A percentile compares a stretch with the other conserved stretches of the same genome.
Conservation (phyloP, 2,329 filamentous ascomycete species). For the Fusarium piperis region DNA sequence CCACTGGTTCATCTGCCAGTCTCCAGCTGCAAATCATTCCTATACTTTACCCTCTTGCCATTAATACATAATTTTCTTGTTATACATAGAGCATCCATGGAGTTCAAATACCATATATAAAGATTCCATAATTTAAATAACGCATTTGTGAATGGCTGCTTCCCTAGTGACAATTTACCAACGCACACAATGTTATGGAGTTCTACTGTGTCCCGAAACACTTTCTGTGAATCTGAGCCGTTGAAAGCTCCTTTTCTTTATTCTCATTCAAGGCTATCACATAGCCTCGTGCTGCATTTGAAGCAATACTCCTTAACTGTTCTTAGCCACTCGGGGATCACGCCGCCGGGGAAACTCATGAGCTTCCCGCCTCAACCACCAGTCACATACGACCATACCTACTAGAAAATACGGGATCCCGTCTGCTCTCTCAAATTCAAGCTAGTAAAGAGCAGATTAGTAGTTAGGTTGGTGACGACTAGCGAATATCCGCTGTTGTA, state of each 20-base stretch:
- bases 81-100: neutral
- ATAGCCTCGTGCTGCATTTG: neutral
- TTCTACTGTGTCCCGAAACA: neutral
- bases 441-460: neutral
- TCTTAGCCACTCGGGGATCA: neutral
- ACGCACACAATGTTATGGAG: neutral
- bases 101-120: neutral
- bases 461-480: neutral
- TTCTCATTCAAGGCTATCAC: neutral
- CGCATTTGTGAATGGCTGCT: neutral
- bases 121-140: neutral
- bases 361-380: neutral
- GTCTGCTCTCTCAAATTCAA: constrained; percentile 7
- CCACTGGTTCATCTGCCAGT: neutral
- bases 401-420: constrained; percentile 5
- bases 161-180: neutral
- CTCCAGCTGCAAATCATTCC: neutral
- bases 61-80: neutral
- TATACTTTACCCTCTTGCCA: neutral
- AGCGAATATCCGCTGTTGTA: neutral
- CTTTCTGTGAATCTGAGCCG: neutral
- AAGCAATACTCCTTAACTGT: neutral
- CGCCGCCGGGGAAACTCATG: neutral
- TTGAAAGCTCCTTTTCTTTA: neutral
- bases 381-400: neutral